Evolutionary conservation across 2,329 filamentous ascomycete species (phyloP).

Genomic region (Ophiostoma montium): DNA sequence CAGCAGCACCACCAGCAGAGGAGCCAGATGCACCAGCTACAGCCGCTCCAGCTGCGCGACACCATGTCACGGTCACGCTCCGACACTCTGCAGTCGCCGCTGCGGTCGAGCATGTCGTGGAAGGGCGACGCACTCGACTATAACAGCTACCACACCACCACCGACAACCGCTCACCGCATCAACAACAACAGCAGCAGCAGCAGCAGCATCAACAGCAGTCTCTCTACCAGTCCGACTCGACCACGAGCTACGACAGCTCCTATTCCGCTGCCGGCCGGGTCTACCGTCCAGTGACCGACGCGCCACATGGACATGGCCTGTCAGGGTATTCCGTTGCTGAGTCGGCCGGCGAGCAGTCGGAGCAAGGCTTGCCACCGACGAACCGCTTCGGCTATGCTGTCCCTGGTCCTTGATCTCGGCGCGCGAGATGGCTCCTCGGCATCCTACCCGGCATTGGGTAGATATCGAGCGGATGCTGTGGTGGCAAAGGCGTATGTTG

Average conservation of each 20-base stretch:
- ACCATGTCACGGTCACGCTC: conserved; percentile 42
- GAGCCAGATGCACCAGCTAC: conserved; percentile 35
- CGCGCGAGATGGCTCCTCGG: not conserved
- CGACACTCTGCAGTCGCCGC: conserved; percentile 43
- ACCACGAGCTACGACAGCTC: conserved; percentile 25
- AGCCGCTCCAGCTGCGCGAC: conserved; percentile 44
- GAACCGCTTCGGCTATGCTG: conserved; percentile 33
- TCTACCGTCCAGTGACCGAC: conserved; percentile 34
- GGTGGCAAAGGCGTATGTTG: no score
- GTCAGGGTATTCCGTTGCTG: conserved; percentile 26
- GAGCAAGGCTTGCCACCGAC: conserved; percentile 29
- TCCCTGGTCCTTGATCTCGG: conserved; percentile 25
- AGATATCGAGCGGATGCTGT: not conserved
- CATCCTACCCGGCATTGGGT: no score
- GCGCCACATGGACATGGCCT: conserved; percentile 36
- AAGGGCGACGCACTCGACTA: conserved; percentile 45
- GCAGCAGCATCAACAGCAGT: conserved; percentile 18
- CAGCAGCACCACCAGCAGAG: conserved; percentile 27
- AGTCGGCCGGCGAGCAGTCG: conserved; percentile 27
- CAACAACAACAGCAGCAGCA: not conserved
- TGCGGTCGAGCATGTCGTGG: conserved; percentile 49
- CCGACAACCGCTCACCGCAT: no score
- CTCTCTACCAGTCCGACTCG: conserved; percentile 36
- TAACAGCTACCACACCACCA: conserved; percentile 28
- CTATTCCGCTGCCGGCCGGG: conserved; percentile 29